phyloP scores from a whole-genome alignment of 176 grass and related monocot genomes.

The Zizania latifolia region DNA sequence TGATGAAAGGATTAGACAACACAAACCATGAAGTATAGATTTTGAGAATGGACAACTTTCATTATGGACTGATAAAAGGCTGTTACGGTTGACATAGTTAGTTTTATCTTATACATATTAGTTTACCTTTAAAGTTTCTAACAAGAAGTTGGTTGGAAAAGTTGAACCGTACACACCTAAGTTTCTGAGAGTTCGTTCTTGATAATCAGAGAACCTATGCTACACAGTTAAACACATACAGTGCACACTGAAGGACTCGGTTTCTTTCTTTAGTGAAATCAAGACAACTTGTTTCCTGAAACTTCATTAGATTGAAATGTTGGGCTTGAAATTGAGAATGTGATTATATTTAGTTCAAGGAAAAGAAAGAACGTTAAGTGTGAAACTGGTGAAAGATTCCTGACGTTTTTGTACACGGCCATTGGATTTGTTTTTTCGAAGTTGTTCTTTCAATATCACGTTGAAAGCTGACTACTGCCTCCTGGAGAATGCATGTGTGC shows the following conservation, averaged over 20 bases:
- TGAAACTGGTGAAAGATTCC: conserved; percentile 40
- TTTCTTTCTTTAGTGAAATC: not conserved
- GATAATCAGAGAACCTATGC: not conserved
- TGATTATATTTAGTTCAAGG: not conserved
- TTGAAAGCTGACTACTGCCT: conserved; percentile 30
- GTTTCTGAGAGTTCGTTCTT: not conserved
- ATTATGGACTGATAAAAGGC: too few species aligned
- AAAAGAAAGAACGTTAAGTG: not conserved
- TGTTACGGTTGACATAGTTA: too few species aligned
- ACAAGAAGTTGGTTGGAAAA: too few species aligned
- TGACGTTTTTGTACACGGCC: not conserved
- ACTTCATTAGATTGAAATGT: not conserved
- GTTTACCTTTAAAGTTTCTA: too few species aligned
- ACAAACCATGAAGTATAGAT: too few species aligned
- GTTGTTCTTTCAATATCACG: conserved; percentile 34
- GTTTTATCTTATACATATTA: too few species aligned
- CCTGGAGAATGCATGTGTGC: conserved; percentile 24
- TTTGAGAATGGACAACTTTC: too few species aligned
- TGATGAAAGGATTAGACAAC: too few species aligned
- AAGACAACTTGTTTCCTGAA: not conserved
- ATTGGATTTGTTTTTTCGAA: conserved; percentile 6
- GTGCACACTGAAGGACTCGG: not conserved
- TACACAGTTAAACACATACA: not conserved
- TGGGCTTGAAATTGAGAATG: too few species aligned
- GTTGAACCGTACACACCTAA: not conserved